phyloP scores from a whole-genome alignment of 306 rosid species.

The Senna tora region DNA sequence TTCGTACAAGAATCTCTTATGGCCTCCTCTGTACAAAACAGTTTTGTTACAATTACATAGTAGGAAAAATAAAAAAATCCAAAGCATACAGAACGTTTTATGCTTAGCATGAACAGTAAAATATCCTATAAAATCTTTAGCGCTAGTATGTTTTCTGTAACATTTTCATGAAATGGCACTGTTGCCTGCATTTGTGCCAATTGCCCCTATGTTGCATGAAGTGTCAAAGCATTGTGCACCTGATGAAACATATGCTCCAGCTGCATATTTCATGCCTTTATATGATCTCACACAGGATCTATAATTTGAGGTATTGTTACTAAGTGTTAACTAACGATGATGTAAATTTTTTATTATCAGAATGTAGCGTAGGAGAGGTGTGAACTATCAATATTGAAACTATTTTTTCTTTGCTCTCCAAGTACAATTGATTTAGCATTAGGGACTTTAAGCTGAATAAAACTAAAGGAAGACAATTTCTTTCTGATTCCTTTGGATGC shows the following conservation, averaged over 20 bases:
- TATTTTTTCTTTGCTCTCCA: constrained; percentile 22
- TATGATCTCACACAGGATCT: neutral
- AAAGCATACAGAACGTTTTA: neutral
- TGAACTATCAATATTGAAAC: constrained; percentile 25
- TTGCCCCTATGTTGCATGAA: constrained; percentile 12
- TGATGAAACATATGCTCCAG: constrained; percentile 4
- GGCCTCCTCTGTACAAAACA: too few relatives aligned
- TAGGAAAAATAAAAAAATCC: constrained; percentile 19
- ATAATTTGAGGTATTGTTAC: constrained; percentile 4
- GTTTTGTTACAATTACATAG: neutral
- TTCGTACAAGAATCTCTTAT: too few relatives aligned
- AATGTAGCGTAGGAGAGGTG: constrained; percentile 26
- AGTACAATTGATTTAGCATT: neutral
- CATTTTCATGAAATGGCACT: neutral
- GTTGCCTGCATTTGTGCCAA: constrained; percentile 4
- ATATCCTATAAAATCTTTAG: constrained; percentile 19
- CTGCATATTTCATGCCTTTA: constrained; percentile 13
- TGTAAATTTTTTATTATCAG: constrained; percentile 14
- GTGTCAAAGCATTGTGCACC: neutral
- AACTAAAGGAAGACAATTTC: neutral
- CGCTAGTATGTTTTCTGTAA: neutral
- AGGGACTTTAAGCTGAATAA: neutral
- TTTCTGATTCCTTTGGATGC: neutral
- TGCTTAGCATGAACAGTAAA: constrained; percentile 4
- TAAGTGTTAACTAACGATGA: neutral